Evolutionary conservation across 2,329 filamentous ascomycete species (phyloP), one percentile per base, ranked within the genome.

Genomic region (Ambrosiella beaveri): DNA sequence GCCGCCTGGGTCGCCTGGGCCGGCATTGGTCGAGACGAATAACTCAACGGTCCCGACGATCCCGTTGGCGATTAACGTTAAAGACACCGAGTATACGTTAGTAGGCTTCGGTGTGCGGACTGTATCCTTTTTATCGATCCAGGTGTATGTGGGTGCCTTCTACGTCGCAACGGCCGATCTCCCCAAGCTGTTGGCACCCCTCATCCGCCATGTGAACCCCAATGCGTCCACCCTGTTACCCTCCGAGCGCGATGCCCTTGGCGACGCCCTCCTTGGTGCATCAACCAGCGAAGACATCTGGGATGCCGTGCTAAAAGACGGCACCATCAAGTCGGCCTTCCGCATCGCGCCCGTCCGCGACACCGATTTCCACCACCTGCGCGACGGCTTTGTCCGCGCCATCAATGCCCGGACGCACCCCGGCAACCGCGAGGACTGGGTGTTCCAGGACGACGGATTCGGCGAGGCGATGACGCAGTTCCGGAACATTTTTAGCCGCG

Each of bases 71-170:
- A 78, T 95, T 58, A 73, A 76, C 13, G 70, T 95, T 66, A 57
- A 67, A 61, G 76, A 70, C 62, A 79, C 69, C 65, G 85, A 95
- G 65, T 97, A 96, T 69, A 90, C 88, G 19, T 77, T 97, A 0
- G 78, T 97, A 6, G 93, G 93, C 0, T 73, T 96, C 4, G 93
- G 93, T 15, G 84, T 94, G 62, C 81, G 93, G 58, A 89, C 85
- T 0, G 93, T 98, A 38, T 94, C 86, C 27, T 95, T 97, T 69
- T 73, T 97, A 50, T 75, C 80, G 54, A 88, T 98, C 50, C 84
- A 95, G 68, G 93, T 98, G 57, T 98, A 98, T 71, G 86, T 97
- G 15, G 86, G 95, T 0, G 93, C 91, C 13, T 81, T 94, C 65
- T 98, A 98, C 72, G 78, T 97, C 35, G 87, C 89, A 35, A 91